These are phyloP conservation scores for Ascocoryne sarcoides DNA, from an alignment of 2,329 filamentous ascomycete species.

Conservation along the genomic window DNA sequence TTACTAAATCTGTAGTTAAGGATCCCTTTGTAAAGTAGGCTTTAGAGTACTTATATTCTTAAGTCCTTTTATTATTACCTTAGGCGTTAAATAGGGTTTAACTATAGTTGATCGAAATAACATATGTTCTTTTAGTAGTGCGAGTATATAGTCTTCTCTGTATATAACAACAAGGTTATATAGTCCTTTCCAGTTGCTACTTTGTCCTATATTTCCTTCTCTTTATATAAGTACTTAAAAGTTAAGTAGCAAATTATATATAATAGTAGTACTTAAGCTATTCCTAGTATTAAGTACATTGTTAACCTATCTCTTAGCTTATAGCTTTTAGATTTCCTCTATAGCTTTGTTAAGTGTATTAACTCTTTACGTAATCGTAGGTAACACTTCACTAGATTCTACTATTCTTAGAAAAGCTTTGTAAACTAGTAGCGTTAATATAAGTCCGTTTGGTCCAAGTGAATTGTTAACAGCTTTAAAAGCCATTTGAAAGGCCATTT, in stretches of 20 bases:
- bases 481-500: slow-evolving; percentile 1
- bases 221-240: slow-evolving; percentile 4
- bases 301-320: slow-evolving; percentile 1
- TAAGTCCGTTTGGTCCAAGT: not conserved
- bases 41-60: not conserved
- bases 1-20: not conserved
- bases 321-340: slow-evolving; percentile 1
- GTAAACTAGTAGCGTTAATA: slow-evolving; percentile 3
- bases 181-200: no score
- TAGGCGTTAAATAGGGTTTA: no score
- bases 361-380: not conserved
- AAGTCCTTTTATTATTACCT: not conserved
- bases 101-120: no score
- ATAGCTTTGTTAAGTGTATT: slow-evolving; percentile 5
- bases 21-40: not conserved
- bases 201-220: no score
- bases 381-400: not conserved
- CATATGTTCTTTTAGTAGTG: no score
- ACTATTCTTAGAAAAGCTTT: slow-evolving; percentile 5
- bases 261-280: not conserved
- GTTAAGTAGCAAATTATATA: slow-evolving; percentile 4
- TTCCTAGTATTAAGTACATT: slow-evolving; percentile 2
- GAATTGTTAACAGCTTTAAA: slow-evolving; percentile 1
- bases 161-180: no score
- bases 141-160: no score